Evolutionary conservation across 2,329 filamentous ascomycete species (phyloP), one percentile per base, ranked within the genome.

Genomic region (Cercospora sp.): DNA sequence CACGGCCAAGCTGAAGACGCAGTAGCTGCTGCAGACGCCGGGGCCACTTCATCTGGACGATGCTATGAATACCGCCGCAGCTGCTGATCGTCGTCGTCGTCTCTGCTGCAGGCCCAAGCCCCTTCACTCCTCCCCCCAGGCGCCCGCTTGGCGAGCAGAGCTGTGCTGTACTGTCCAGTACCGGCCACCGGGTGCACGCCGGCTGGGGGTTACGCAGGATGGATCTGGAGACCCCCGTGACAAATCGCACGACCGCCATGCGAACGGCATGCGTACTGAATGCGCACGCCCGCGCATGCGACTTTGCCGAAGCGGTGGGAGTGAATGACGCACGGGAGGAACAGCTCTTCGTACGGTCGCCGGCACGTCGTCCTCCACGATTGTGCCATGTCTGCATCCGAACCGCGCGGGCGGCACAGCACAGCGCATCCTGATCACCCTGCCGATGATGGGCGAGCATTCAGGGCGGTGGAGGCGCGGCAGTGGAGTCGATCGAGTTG

Each of bases 221-320:
- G 51, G 20, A 48, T 60, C 23, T 53, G 45, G 18, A 51, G 36
- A 31, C 42, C n/a, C 60, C 57, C 60, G 60, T 70, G 67, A 72
- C 70, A 72, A 70, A 70, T 70, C 45, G 65, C 63, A 64, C 39
- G 65, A 62, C 59, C 60, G 67, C 70, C 67, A 72, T 72, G 70
- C 58, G 70, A 67, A 63, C 69, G 67, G 70, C 67, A 69, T 67
- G 67, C 53, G 67, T 68, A 63, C 67, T 71, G 33, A 48, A 69
- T 71, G 69, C 65, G 23, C 59, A 59, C 59, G 28, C 45, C 63
- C 65, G 69, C 69, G 63, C 67, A 68, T 68, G 64, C 39, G 60
- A 31, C 28, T 20, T 45, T 26, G 30, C 58, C 36, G 58, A 20
- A 28, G 53, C 26, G 13, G 53, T 58, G 53, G 61, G 63, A 60